These are phyloP conservation scores for Medakamo hakoo DNA, from an alignment of 139 green algal genomes.

Conservation along the genomic window DNA sequence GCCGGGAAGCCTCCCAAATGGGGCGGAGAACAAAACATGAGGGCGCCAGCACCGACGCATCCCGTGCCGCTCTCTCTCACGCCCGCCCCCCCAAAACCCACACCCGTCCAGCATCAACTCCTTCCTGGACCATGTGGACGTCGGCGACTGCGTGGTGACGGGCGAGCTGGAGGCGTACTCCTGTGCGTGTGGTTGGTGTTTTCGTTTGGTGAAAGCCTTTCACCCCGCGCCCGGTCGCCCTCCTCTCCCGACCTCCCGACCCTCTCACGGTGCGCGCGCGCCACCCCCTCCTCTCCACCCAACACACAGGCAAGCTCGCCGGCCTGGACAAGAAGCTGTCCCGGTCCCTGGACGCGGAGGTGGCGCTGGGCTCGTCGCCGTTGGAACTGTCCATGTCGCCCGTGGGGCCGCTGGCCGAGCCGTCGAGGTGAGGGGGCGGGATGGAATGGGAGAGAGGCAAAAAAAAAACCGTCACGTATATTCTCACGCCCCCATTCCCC, in stretches of 20 bases:
- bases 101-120: slow-evolving; percentile 45
- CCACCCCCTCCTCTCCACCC: neutral
- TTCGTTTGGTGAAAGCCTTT: neutral
- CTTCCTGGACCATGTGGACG: slow-evolving; percentile 79
- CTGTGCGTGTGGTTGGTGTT: slow-evolving; percentile 40
- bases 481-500: no score
- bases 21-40: no score
- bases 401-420: slow-evolving; percentile 66
- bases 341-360: slow-evolving; percentile 74
- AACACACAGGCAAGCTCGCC: slow-evolving; percentile 77
- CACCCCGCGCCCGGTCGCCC: neutral
- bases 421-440: slow-evolving; percentile 25
- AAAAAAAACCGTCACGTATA: slow-evolving; percentile 1
- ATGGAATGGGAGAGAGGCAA: neutral
- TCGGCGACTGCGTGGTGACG: slow-evolving; percentile 71
- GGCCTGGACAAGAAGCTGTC: slow-evolving; percentile 95
- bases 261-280: neutral
- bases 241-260: neutral
- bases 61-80: no score
- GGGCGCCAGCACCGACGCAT: no score
- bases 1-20: no score
- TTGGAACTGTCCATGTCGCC: slow-evolving; percentile 60
- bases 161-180: slow-evolving; percentile 86
- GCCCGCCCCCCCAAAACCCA: no score
- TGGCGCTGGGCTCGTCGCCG: slow-evolving; percentile 48